Evolutionary conservation across 495 filamentous ascomycete genomes (phyloP).

Genomic region (Xanthoparmelia taractica): DNA sequence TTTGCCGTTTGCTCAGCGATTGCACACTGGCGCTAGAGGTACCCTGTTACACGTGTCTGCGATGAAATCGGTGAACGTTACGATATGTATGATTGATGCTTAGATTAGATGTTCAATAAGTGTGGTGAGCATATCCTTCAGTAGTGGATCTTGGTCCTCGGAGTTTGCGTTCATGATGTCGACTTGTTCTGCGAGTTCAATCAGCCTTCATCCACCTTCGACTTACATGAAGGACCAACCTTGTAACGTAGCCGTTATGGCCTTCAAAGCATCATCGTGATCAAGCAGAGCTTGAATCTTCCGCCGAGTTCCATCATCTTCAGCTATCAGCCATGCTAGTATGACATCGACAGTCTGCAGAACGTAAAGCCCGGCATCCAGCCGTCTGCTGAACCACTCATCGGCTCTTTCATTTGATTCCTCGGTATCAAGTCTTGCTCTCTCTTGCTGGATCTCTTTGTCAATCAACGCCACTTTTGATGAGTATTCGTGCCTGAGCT

Average conservation of each 20-base stretch:
- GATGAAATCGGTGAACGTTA: not conserved
- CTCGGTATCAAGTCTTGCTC: slow-evolving; percentile 36
- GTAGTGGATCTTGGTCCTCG: slow-evolving; percentile 20
- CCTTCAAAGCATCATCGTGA: slow-evolving; percentile 54
- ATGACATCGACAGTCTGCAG: slow-evolving; percentile 84
- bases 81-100: not conserved
- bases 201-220: slow-evolving; percentile 1
- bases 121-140: slow-evolving; percentile 24
- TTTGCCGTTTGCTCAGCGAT: not conserved
- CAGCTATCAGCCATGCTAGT: slow-evolving; percentile 85
- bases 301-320: slow-evolving; percentile 71
- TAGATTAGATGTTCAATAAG: slow-evolving; percentile 20
- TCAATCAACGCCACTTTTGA: slow-evolving; percentile 59
- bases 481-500: slow-evolving; percentile 64
- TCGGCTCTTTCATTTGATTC: slow-evolving; percentile 60
- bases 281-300: slow-evolving; percentile 63
- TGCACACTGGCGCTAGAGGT: slow-evolving; percentile 2
- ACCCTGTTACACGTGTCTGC: not conserved
- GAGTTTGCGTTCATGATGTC: slow-evolving; percentile 18
- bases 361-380: slow-evolving; percentile 81
- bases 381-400: slow-evolving; percentile 73
- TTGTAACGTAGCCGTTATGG: slow-evolving; percentile 60
- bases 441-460: slow-evolving; percentile 54
- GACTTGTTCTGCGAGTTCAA: slow-evolving; percentile 16
- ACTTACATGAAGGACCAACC: slow-evolving; percentile 35